These are phyloP conservation scores for Fragaria nilgerrensis DNA, from an alignment of 306 rosid genomes.

Conservation along the genomic window DNA sequence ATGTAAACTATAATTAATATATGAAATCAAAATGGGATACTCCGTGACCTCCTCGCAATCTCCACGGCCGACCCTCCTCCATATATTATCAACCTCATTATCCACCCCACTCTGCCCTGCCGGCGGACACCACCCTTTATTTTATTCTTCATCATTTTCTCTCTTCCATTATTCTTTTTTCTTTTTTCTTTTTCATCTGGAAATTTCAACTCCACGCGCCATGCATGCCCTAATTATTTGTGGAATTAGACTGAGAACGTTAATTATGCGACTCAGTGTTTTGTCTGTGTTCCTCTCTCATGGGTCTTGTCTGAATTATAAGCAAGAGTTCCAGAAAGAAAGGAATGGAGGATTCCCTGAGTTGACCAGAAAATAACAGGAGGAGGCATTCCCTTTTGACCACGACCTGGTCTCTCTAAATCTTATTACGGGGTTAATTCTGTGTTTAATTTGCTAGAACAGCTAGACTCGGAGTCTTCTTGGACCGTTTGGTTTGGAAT, in stretches of 20 bases:
- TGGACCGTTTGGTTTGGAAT: not conserved
- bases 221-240: not conserved
- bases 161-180: not conserved
- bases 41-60: constrained; percentile 35
- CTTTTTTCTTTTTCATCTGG: not conserved
- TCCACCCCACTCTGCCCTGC: not conserved
- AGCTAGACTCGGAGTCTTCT: not conserved
- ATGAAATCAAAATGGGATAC: constrained; percentile 20
- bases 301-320: constrained; percentile 1
- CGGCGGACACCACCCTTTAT: constrained; percentile 12
- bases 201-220: not conserved
- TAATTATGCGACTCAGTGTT: not conserved
- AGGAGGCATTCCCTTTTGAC: not conserved
- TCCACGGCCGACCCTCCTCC: constrained; percentile 15
- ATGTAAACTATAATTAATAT: not conserved
- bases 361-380: not conserved
- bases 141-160: not conserved
- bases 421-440: not conserved
- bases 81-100: not conserved
- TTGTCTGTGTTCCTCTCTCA: constrained; percentile 1
- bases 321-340: not conserved
- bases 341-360: constrained; percentile 1
- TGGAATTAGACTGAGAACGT: not conserved
- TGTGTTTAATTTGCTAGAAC: not conserved
- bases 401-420: not conserved